Evolutionary conservation across 2,329 filamentous ascomycete species (phyloP).

Genomic region (Fusarium setosum): DNA sequence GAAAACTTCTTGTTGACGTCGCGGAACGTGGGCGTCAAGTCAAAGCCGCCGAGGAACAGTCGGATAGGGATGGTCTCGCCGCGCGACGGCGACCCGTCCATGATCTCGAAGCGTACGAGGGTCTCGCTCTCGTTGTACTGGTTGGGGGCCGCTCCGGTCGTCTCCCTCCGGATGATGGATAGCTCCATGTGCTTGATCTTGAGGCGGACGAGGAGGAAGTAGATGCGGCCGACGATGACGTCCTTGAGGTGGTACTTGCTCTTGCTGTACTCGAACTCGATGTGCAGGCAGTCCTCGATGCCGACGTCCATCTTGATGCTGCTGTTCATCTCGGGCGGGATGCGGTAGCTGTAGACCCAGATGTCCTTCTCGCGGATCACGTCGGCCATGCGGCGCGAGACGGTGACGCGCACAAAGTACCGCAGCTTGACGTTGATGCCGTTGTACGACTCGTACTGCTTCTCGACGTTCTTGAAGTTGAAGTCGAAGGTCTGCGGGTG

Average conservation of each 20-base stretch:
- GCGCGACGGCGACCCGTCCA: slow-evolving; percentile 98
- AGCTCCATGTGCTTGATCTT: slow-evolving; percentile 99
- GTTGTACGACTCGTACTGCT: slow-evolving; percentile 99
- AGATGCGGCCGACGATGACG: slow-evolving; percentile 98
- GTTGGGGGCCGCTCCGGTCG: slow-evolving; percentile 94
- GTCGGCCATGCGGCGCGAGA: slow-evolving; percentile 96
- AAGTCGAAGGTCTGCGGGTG: slow-evolving; percentile 99
- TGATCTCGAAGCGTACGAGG: slow-evolving; percentile 97
- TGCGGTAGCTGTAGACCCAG: slow-evolving; percentile 99
- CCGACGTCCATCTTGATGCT: slow-evolving; percentile 99
- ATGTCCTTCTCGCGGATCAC: slow-evolving; percentile 99
- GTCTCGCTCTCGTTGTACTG: slow-evolving; percentile 99
- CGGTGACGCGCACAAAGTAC: slow-evolving; percentile 97
- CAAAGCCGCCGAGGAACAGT: slow-evolving; percentile 96
- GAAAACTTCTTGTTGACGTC: slow-evolving; percentile 99
- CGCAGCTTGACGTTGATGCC: slow-evolving; percentile 99
- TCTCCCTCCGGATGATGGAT: slow-evolving; percentile 96
- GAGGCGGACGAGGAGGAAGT: slow-evolving; percentile 94
- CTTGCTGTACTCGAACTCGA: slow-evolving; percentile 99
- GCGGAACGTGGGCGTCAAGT: slow-evolving; percentile 96
- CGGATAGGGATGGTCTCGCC: slow-evolving; percentile 96
- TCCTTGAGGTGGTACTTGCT: slow-evolving; percentile 99
- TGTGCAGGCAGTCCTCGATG: slow-evolving; percentile 98
- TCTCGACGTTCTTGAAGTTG: slow-evolving; percentile 99
- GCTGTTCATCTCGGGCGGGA: slow-evolving; percentile 97